Evolutionary conservation across 768 basidiomycete genomes (phyloP).

Genomic region (Amanita fuliginea): DNA sequence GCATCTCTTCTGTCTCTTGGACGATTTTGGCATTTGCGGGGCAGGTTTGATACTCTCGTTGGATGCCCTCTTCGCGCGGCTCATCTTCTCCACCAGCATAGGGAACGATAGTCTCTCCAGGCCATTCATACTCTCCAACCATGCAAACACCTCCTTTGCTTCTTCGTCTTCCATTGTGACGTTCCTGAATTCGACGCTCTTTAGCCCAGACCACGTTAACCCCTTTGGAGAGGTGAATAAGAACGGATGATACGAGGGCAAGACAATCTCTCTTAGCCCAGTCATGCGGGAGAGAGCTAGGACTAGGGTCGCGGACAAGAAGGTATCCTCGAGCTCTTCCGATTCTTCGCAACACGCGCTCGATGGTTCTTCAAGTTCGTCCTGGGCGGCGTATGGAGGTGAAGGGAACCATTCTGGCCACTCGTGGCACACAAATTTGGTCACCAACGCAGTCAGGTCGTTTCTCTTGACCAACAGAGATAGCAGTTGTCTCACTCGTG

Average conservation of each 20-base stretch:
- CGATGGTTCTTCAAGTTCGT: background rate
- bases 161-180: constrained; percentile 20
- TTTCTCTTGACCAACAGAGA: background rate
- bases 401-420: constrained; percentile 32
- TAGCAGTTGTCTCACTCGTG: background rate
- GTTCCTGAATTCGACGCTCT: constrained; percentile 26
- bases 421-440: constrained; percentile 25
- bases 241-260: constrained; percentile 31
- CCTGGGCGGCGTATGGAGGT: constrained; percentile 4
- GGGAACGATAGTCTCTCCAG: constrained; percentile 29
- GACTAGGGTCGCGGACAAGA: constrained; percentile 30
- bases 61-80: constrained; percentile 1
- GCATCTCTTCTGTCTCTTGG: background rate
- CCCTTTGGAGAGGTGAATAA: constrained; percentile 19
- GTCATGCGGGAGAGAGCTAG: constrained; percentile 36
- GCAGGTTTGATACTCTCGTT: background rate
- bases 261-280: constrained; percentile 25
- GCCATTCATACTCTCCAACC: constrained; percentile 33
- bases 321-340: constrained; percentile 11
- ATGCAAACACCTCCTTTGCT: constrained; percentile 22
- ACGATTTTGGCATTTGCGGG: background rate
- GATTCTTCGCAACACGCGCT: background rate
- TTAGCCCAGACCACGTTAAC: constrained; percentile 12
- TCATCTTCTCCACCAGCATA: constrained; percentile 19
- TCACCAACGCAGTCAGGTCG: constrained; percentile 29